These are phyloP conservation scores for Aspergillus tamarii DNA, from an alignment of 2,329 filamentous ascomycete species.

Conservation along the genomic window DNA sequence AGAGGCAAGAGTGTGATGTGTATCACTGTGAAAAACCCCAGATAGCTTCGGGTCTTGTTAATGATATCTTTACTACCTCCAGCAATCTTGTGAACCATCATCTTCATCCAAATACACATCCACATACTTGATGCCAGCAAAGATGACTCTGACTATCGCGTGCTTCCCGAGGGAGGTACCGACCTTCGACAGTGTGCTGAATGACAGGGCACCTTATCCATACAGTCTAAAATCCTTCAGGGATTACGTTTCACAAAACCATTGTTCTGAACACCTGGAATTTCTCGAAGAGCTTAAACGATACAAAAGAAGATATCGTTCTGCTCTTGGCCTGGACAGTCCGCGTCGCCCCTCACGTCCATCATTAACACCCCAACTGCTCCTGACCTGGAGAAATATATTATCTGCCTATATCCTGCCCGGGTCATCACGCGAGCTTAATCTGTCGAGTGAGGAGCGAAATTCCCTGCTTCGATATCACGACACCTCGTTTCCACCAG, in stretches of 20 bases:
- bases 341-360: neutral
- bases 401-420: neutral
- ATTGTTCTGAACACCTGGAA: conserved; percentile 1
- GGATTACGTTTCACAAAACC: neutral
- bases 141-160: neutral
- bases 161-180: neutral
- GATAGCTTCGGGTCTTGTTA: neutral
- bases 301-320: neutral
- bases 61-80: neutral
- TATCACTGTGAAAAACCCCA: neutral
- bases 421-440: neutral
- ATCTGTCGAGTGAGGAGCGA: conserved; percentile 1
- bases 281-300: neutral
- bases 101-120: neutral
- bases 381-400: neutral
- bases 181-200: neutral
- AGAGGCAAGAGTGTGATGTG: neutral
- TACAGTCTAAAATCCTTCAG: conserved; percentile 1
- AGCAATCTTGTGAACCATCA: neutral
- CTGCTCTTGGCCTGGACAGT: neutral
- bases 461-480: neutral
- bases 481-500: neutral
- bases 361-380: neutral
- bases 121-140: neutral
- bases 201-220: neutral